A percentile compares a stretch with the other conserved stretches of the same genome.
Conservation (phyloP, 345 rosid genomes). For the Linum lewisii region DNA sequence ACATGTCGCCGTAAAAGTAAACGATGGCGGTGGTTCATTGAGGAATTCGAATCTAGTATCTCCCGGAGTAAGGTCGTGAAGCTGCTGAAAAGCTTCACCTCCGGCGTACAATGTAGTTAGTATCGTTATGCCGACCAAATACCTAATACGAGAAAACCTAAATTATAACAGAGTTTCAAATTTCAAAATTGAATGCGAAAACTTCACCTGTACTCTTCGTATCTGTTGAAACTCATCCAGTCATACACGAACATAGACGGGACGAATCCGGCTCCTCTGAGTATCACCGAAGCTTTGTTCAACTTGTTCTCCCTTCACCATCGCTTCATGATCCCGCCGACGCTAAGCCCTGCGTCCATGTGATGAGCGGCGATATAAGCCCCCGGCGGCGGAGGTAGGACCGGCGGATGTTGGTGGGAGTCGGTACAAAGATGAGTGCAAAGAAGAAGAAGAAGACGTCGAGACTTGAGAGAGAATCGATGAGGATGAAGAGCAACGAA, state of each 20-base stretch:
- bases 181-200: not conserved
- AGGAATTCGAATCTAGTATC: constrained; percentile 26
- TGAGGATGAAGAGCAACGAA: too few species aligned
- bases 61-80: constrained; percentile 37
- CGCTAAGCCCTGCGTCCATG: constrained; percentile 16
- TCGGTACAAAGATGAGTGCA: too few species aligned
- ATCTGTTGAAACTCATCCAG: constrained; percentile 49
- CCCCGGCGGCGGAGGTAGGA: constrained; percentile 15
- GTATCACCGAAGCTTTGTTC: constrained; percentile 40
- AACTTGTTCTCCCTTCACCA: constrained; percentile 69
- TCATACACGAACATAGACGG: constrained; percentile 70
- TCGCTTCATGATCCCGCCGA: constrained; percentile 38
- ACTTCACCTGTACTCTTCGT: constrained; percentile 71
- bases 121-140: constrained; percentile 68
- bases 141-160: constrained; percentile 38
- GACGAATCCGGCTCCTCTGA: constrained; percentile 47
- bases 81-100: constrained; percentile 41
- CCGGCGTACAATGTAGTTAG: constrained; percentile 56
- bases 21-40: constrained; percentile 36
- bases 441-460: too few species aligned
- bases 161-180: not conserved
- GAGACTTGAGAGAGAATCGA: too few species aligned
- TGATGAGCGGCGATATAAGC: constrained; percentile 20
- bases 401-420: not conserved
- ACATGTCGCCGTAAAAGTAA: constrained; percentile 90